Evolutionary conservation across 1,284 basidiomycete genomes (phyloP).

Genomic region (Puccinia horiana): DNA sequence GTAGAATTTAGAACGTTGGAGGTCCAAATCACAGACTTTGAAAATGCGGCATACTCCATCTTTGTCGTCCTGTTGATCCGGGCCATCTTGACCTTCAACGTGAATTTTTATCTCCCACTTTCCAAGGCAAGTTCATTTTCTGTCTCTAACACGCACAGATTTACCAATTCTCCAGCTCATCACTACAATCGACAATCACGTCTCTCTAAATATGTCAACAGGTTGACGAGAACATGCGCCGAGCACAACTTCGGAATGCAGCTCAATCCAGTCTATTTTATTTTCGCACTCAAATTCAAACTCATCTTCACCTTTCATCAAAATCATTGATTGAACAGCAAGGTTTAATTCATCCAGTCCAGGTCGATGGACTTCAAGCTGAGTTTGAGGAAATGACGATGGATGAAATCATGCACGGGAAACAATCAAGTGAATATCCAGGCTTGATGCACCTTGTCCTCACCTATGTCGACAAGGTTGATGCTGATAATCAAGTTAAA

Average conservation of each 20-base stretch:
- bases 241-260: slow-evolving; percentile 83
- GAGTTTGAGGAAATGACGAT: slow-evolving; percentile 91
- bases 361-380: neutral
- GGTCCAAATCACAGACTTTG: slow-evolving; percentile 97
- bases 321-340: slow-evolving; percentile 61
- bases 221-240: slow-evolving; percentile 96
- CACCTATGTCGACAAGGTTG: slow-evolving; percentile 83
- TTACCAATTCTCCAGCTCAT: neutral
- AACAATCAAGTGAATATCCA: slow-evolving; percentile 66
- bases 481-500: slow-evolving; percentile 70
- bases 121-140: slow-evolving; percentile 70
- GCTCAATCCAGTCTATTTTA: slow-evolving; percentile 74
- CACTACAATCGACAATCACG: neutral
- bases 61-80: slow-evolving; percentile 92
- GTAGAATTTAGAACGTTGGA: slow-evolving; percentile 99
- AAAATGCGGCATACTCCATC: slow-evolving; percentile 94
- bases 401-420: slow-evolving; percentile 90
- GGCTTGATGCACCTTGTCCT: slow-evolving; percentile 82
- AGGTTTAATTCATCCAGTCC: neutral
- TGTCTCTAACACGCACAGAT: slow-evolving; percentile 21
- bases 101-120: slow-evolving; percentile 96
- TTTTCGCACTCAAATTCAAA: slow-evolving; percentile 71
- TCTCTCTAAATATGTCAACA: slow-evolving; percentile 57
- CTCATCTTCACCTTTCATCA: slow-evolving; percentile 54
- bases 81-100: slow-evolving; percentile 83